Evolutionary conservation across 352 stramenopile genomes (phyloP), one percentile per base, ranked within the genome.

Genomic region (Phytophthora parvispora): DNA sequence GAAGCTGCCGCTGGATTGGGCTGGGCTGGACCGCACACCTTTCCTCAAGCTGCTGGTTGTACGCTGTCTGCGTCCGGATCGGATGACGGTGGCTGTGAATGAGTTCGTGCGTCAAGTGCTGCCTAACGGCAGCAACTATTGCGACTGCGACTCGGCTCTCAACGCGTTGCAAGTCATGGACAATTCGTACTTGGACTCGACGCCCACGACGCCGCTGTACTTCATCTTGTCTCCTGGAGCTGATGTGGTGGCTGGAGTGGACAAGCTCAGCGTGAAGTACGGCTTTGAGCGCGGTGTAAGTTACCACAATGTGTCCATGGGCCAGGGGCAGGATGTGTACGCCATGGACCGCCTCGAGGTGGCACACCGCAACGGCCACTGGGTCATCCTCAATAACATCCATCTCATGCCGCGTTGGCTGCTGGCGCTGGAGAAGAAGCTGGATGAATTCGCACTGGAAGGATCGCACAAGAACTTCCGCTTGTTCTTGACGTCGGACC

Each of bases 341-440:
- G 97, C 97, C 2, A 98, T 98, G 95, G 89, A 97, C 67, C 96
- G 94, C 9, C 87, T 99, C 10, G 94, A 99, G 64, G 92, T 96
- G 20, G 97, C 95, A 12, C 96, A 99, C 67, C 90, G 93, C 34
- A 98, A 99, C 55, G 97, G 97, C 22, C 94, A 99, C 77, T 99
- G 97, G 97, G 97, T 99, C 9, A 98, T 99, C 60, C 84, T 99
- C 34, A 99, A 99, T 77, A 99, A 99, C 74, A 98, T 99, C 52
- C 97, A 99, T 67, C 77, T 99, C 45, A 99, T 99, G 97, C 96
- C 97, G 8, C 92, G 93, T 15, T 99, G 97, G 97, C 80, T 99
- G 31, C 78, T 98, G 40, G 90, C 97, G 59, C 93, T 99, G 5
- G 97, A 99, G 82, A 99, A 99, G 69, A 99, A 99, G 61, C 84